Percentiles rank a stretch among this genome's conserved stretches.
These are phyloP conservation scores for Pseudomonodictys pantanalensis DNA, from an alignment of 495 filamentous ascomycete genomes.

Conservation along the genomic window DNA sequence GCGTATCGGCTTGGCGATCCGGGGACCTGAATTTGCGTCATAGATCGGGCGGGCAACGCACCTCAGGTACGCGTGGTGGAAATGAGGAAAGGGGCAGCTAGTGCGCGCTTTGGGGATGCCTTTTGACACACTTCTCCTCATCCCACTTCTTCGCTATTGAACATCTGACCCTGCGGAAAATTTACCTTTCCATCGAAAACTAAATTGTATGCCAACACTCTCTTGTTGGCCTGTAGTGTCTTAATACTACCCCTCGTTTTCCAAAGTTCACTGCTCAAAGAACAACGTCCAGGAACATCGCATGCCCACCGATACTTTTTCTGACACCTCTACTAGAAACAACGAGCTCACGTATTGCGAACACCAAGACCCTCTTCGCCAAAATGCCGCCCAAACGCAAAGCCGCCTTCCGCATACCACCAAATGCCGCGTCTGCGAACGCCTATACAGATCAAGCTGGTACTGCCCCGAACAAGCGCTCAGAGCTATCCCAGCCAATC, in stretches of 20 bases:
- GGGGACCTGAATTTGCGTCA: slow-evolving; percentile 18
- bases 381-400: slow-evolving; percentile 30
- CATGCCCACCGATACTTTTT: too few species aligned
- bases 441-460: slow-evolving; percentile 22
- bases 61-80: too few species aligned
- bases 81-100: background rate
- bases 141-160: background rate
- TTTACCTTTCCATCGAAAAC: too few species aligned
- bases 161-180: too few species aligned
- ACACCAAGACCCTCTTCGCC: background rate
- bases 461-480: slow-evolving; percentile 27
- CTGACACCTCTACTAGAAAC: too few species aligned
- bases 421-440: slow-evolving; percentile 18
- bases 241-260: background rate
- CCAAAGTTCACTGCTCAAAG: background rate
- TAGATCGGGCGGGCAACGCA: slow-evolving; percentile 20
- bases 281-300: too few species aligned
- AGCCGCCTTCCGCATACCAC: slow-evolving; percentile 2
- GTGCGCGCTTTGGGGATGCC: background rate
- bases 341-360: background rate
- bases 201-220: too few species aligned
- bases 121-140: background rate
- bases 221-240: too few species aligned
- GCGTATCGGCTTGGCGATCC: background rate
- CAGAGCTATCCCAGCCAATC: slow-evolving; percentile 8